Base-by-base conservation (phyloP, 768 basidiomycete species). In the Exidia glandulosa region DNA sequence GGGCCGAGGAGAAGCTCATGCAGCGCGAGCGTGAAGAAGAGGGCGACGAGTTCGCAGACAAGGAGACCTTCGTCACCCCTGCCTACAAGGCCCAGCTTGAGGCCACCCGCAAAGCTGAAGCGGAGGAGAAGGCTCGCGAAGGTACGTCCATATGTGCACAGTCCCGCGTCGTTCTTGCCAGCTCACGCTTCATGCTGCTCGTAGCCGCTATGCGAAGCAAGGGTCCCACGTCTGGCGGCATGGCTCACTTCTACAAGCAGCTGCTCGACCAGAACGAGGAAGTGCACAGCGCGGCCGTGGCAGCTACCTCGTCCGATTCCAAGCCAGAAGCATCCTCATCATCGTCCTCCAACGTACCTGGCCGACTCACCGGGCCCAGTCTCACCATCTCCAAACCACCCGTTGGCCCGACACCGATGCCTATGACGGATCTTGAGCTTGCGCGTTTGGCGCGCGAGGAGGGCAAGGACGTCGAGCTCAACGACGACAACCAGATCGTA, bases 1-100 rank as follows among this genome's bases (percentile, higher is more conserved):
- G 94, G 58, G 96, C 96, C 0, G 96, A 99, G 72, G 95, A 98
- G 73, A 97, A 98, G 78, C 88, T 95, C 88, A 87, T 97, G 69
- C 90, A 94, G 70, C 80, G 82, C 48, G 96, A 98, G 71, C 82
- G 96, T 25, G 91, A 94, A 73, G 75, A 80, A 23, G 96, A 99
- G 73, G 96, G 96, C 0, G 94, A 94, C 62, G 82, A 93, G 70
- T 99, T 91, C 70, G 80, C 80, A 60, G 96, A 91, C 75, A 98
- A 94, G 76, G 96, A 97, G 59, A 79, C 85, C n/a, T 99, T 98
- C 67, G 95, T 98, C 56, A 99, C 96, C 0, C 90, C 93, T 67
- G 93, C 91, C 27, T 99, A 99, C 75, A 94, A 93, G 70, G 88
- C 90, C 56, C 96, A 98, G 73, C 89, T 96, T 85, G 94, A 84